These are phyloP conservation scores for Lunasporangiospora selenospora DNA, from an alignment of 192 early-diverging fungal genomes.

Conservation along the genomic window DNA sequence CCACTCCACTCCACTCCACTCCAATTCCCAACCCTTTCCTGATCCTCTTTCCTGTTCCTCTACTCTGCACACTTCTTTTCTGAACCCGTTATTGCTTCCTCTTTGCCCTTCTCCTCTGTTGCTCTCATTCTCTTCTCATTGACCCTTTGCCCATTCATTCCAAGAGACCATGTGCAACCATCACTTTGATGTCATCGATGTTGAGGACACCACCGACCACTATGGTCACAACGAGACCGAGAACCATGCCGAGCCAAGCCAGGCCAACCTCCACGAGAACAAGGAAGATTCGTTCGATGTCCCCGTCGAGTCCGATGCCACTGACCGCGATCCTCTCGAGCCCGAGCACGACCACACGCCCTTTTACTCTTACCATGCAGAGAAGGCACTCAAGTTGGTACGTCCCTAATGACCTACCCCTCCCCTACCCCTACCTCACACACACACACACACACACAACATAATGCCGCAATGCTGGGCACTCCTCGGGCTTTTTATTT, in stretches of 20 bases:
- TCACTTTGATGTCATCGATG: conserved; percentile 25
- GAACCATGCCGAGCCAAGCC: not conserved
- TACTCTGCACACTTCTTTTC: not conserved
- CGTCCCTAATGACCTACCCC: too few species aligned
- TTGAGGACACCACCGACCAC: conserved; percentile 14
- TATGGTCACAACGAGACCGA: too few species aligned
- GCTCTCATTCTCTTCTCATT: conserved; percentile 3
- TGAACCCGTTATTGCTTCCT: too few species aligned
- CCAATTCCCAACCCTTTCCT: not conserved
- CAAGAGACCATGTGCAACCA: conserved; percentile 39
- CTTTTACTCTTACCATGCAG: conserved; percentile 40
- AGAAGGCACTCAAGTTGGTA: conserved; percentile 46
- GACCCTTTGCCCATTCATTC: not conserved
- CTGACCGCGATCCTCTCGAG: conserved; percentile 19
- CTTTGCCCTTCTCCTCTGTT: too few species aligned
- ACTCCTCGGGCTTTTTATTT: too few species aligned
- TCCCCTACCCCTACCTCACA: too few species aligned
- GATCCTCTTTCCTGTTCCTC: conserved; percentile 1
- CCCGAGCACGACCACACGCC: conserved; percentile 36
- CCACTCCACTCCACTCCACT: conserved; percentile 1
- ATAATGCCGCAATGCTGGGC: too few species aligned
- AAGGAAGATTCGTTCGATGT: conserved; percentile 45
- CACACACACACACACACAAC: too few species aligned
- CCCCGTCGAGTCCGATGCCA: conserved; percentile 24
- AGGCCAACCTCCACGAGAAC: conserved; percentile 2